Evolutionary conservation across 257 asterid genomes (phyloP).

Genomic region (Solanum bulbocastanum): DNA sequence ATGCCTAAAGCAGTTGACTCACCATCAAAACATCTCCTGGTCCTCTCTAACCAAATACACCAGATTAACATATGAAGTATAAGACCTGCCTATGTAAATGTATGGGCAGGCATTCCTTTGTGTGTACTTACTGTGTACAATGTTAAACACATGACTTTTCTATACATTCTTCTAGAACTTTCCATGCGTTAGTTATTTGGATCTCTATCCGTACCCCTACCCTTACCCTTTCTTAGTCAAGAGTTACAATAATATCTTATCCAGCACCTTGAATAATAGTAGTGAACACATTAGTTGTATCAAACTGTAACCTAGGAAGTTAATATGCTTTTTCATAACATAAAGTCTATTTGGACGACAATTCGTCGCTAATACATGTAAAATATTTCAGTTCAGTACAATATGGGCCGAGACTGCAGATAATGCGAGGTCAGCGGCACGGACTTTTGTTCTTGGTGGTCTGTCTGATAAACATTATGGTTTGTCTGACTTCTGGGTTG

Average conservation of each 20-base stretch:
- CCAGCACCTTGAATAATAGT: neutral
- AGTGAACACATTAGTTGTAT: neutral
- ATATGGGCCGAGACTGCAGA: constrained; percentile 94
- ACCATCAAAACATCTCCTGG: neutral
- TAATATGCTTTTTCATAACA: neutral
- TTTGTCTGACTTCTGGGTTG: constrained; percentile 75
- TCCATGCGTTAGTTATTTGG: neutral
- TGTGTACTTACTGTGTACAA: neutral
- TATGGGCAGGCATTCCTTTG: neutral
- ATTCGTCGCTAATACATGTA: neutral
- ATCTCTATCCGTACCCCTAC: neutral
- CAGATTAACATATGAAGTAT: neutral
- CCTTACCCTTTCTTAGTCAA: neutral
- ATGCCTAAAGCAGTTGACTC: neutral
- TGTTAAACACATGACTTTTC: neutral
- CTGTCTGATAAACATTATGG: constrained; percentile 73
- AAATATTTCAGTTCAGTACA: constrained; percentile 61
- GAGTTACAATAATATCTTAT: neutral
- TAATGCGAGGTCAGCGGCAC: constrained; percentile 88
- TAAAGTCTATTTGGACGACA: neutral
- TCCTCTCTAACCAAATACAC: neutral
- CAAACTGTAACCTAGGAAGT: neutral
- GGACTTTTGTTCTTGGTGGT: constrained; percentile 77
- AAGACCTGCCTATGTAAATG: neutral
- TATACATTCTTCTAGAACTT: neutral